phyloP scores from a whole-genome alignment of 2,329 filamentous ascomycete genomes.

The Arthrinium puccinioides region DNA sequence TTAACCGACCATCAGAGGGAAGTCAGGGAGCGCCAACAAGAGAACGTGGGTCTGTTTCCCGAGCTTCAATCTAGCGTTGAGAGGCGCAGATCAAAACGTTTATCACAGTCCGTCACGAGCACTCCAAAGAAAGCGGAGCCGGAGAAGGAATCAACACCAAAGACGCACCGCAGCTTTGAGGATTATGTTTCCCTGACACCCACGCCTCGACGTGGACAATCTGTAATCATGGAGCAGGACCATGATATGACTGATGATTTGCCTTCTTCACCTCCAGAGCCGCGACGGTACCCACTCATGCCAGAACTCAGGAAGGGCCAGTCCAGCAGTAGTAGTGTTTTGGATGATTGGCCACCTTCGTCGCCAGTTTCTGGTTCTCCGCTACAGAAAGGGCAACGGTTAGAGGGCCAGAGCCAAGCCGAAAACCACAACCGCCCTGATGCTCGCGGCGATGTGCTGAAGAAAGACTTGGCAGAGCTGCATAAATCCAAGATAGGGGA shows the following conservation, averaged over 20 bases:
- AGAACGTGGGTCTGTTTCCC: constrained; percentile 60
- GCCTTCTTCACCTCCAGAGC: constrained; percentile 52
- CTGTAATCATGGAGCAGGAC: constrained; percentile 37
- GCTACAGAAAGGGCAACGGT: constrained; percentile 16
- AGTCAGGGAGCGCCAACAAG: constrained; percentile 64
- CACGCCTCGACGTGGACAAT: constrained; percentile 49
- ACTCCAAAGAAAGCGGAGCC: constrained; percentile 9
- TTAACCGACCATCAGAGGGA: constrained; percentile 77
- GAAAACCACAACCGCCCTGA: too few relatives aligned
- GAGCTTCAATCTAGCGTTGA: constrained; percentile 51
- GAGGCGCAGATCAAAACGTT: constrained; percentile 2
- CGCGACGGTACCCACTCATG: constrained; percentile 43
- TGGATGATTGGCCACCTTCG: constrained; percentile 48
- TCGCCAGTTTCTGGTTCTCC: constrained; percentile 49
- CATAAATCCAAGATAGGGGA: neutral
- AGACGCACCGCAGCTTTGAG: constrained; percentile 34
- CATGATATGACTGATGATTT: constrained; percentile 41
- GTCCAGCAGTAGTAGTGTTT: constrained; percentile 30
- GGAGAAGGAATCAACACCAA: constrained; percentile 36
- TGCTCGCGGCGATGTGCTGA: too few relatives aligned
- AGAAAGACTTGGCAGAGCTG: neutral
- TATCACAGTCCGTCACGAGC: constrained; percentile 2
- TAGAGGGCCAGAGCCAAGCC: too few relatives aligned
- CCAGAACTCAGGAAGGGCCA: constrained; percentile 42
- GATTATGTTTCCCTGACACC: constrained; percentile 54